These are phyloP conservation scores for Sphaerosporella brunnea DNA, from an alignment of 495 filamentous ascomycete species.

Conservation along the genomic window DNA sequence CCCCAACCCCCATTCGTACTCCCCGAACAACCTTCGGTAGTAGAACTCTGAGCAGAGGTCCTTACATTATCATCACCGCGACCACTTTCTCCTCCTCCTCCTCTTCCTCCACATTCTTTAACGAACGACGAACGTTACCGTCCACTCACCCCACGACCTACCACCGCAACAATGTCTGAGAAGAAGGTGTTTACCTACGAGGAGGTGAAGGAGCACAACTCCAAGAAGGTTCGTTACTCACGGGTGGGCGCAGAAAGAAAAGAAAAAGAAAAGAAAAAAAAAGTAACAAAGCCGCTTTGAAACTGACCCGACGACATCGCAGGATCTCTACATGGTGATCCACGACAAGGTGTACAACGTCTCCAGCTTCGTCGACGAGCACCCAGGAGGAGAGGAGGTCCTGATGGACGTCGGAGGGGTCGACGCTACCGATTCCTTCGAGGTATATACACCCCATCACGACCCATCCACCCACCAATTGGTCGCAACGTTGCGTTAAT, in stretches of 20 bases:
- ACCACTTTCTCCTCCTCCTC: constrained; percentile 7
- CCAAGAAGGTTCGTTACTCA: constrained; percentile 50
- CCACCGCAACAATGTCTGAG: constrained; percentile 13
- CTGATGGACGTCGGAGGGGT: constrained; percentile 90
- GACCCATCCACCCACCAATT: background rate
- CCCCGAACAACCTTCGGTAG: too few relatives aligned
- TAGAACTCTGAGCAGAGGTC: too few relatives aligned
- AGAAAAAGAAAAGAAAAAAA: too few relatives aligned
- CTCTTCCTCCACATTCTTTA: constrained; percentile 19
- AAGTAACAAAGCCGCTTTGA: too few relatives aligned
- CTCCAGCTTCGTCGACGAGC: constrained; percentile 86
- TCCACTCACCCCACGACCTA: constrained; percentile 18
- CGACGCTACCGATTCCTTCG: constrained; percentile 95
- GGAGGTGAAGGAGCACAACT: constrained; percentile 72
- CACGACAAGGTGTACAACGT: constrained; percentile 93
- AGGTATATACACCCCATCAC: constrained; percentile 26
- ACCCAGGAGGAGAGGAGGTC: constrained; percentile 99
- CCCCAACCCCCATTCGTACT: too few relatives aligned
- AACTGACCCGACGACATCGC: too few relatives aligned
- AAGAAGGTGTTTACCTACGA: constrained; percentile 58
- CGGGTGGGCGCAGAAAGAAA: too few relatives aligned
- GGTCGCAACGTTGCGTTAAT: background rate
- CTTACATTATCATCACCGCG: too few relatives aligned
- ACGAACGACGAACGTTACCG: constrained; percentile 15
- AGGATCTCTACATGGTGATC: constrained; percentile 73